These are phyloP conservation scores for Naganishia sp. DNA, from an alignment of 1,284 basidiomycete genomes.

Conservation along the genomic window DNA sequence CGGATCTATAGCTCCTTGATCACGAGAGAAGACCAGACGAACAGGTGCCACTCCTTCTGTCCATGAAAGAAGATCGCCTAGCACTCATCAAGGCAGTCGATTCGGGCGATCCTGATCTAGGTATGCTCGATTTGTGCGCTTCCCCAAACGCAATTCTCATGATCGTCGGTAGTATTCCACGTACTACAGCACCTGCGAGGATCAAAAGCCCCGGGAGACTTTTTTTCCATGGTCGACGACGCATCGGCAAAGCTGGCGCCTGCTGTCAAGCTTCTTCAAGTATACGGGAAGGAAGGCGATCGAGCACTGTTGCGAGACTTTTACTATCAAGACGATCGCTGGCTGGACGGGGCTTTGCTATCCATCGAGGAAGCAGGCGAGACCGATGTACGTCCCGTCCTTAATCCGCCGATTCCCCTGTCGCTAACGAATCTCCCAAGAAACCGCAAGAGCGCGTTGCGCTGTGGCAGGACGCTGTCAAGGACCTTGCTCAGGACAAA, in stretches of 20 bases:
- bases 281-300: constrained; percentile 87
- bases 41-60: constrained; percentile 86
- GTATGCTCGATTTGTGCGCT: constrained; percentile 56
- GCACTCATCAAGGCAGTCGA: constrained; percentile 89
- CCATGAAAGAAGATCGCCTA: constrained; percentile 90
- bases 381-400: constrained; percentile 58
- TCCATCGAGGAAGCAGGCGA: constrained; percentile 76
- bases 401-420: background rate
- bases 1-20: constrained; percentile 70
- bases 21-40: constrained; percentile 85
- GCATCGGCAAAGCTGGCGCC: constrained; percentile 71
- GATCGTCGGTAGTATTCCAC: constrained; percentile 69
- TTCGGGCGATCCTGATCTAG: constrained; percentile 92
- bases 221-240: constrained; percentile 92
- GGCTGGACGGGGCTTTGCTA: constrained; percentile 85
- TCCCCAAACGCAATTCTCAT: constrained; percentile 20
- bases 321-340: constrained; percentile 95
- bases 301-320: constrained; percentile 90
- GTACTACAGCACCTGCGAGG: constrained; percentile 83
- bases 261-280: constrained; percentile 75
- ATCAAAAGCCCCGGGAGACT: constrained; percentile 80
- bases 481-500: constrained; percentile 92
- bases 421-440: constrained; percentile 52
- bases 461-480: constrained; percentile 77
- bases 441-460: constrained; percentile 69